Conservation (phyloP, 73 alveolate species). For the Paramecium tetraurelia region DNA sequence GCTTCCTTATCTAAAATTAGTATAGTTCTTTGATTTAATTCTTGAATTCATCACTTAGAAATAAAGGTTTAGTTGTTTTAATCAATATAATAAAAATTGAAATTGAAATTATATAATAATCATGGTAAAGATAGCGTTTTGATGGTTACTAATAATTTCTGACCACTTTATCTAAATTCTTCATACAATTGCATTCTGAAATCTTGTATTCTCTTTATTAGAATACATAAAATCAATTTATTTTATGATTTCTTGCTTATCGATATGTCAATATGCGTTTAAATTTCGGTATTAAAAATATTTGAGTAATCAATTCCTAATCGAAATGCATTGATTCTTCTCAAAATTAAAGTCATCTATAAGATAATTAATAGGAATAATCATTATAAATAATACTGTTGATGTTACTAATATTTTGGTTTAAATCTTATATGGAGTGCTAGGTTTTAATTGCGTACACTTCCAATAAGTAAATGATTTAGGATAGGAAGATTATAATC, state of each 20-base stretch:
- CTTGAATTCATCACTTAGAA: not conserved
- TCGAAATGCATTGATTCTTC: not conserved
- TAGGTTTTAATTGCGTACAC: not conserved
- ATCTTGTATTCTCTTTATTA: not conserved
- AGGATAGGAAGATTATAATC: not conserved
- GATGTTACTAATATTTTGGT: not conserved
- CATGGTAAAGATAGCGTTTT: not conserved
- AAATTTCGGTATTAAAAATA: not conserved
- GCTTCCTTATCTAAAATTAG: not conserved
- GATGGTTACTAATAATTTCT: not conserved
- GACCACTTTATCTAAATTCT: slow-evolving; percentile 3
- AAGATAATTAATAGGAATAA: not conserved
- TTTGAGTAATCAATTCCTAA: not conserved
- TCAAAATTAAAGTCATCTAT: not conserved
- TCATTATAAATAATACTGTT: not conserved
- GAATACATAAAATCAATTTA: not conserved
- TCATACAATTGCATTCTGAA: not conserved
- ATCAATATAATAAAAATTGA: not conserved
- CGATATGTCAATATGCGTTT: not conserved
- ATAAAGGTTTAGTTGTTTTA: not conserved
- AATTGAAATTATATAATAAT: not conserved
- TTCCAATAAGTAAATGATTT: not conserved
- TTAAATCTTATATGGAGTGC: not conserved
- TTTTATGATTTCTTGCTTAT: not conserved
- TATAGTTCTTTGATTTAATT: not conserved